These are phyloP conservation scores for Scutellaria minor DNA, from an alignment of 257 asterid genomes.

Conservation along the genomic window DNA sequence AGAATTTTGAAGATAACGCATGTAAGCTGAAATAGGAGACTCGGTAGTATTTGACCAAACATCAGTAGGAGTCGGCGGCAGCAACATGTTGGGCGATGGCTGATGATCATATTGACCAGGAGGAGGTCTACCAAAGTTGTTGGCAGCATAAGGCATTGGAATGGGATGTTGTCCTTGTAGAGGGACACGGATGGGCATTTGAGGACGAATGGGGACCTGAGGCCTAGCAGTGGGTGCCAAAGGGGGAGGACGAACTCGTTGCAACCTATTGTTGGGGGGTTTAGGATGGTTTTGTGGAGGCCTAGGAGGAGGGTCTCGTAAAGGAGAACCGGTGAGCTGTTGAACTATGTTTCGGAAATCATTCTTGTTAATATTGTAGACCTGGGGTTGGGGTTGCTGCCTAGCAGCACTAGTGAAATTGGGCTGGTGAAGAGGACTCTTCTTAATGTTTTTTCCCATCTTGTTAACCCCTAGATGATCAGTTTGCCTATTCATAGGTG, in stretches of 20 bases:
- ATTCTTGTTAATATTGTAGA: slow-evolving; percentile 86
- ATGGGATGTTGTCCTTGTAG: slow-evolving; percentile 43
- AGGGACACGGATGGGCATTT: slow-evolving; percentile 44
- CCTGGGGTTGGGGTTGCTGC: slow-evolving; percentile 92
- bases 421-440: slow-evolving; percentile 87
- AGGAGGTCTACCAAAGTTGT: slow-evolving; percentile 54
- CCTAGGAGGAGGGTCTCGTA: slow-evolving; percentile 60
- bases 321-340: slow-evolving; percentile 86
- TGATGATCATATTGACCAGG: slow-evolving; percentile 61
- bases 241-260: slow-evolving; percentile 87
- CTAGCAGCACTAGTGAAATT: slow-evolving; percentile 57
- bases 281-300: slow-evolving; percentile 70
- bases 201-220: slow-evolving; percentile 61
- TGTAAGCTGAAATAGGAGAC: slow-evolving; percentile 85
- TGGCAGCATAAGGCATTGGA: slow-evolving; percentile 50
- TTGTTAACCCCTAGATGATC: slow-evolving; percentile 84
- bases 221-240: slow-evolving; percentile 70
- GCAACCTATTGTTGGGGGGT: slow-evolving; percentile 75
- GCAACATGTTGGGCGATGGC: slow-evolving; percentile 48
- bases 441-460: slow-evolving; percentile 84
- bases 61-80: slow-evolving; percentile 71
- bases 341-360: slow-evolving; percentile 90
- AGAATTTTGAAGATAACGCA: slow-evolving; percentile 87
- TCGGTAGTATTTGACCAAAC: slow-evolving; percentile 75
- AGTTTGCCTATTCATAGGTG: slow-evolving; percentile 50